A percentile compares a stretch with the other conserved stretches of the same genome.
Evolutionary conservation across 257 asterid genomes (phyloP).

Genomic region (Solanum acaule): DNA sequence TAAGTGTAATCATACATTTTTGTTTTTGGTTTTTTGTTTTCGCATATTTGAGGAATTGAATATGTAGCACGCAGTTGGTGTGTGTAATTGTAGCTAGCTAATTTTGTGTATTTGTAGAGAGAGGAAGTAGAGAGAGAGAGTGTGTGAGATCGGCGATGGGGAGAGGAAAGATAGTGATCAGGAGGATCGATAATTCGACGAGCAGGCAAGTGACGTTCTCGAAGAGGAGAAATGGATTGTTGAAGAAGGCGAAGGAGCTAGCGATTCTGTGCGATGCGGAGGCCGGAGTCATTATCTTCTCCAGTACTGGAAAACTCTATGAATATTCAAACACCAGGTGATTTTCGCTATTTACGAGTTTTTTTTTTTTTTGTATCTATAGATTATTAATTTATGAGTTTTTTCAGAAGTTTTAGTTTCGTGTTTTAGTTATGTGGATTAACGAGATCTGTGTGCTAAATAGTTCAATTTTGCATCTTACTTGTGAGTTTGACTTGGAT

Average conservation of each 20-base stretch:
- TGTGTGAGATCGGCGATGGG: conserved; percentile 22
- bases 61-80: not conserved
- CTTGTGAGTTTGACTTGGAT: not conserved
- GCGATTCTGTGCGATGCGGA: conserved; percentile 35
- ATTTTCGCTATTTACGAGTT: not conserved
- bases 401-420: not conserved
- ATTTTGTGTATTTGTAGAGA: not conserved
- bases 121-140: not conserved
- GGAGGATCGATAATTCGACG: conserved; percentile 40
- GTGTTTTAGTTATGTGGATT: not conserved
- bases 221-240: conserved; percentile 31
- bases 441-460: not conserved
- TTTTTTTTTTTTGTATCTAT: not conserved
- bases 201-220: conserved; percentile 42
- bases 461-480: not conserved
- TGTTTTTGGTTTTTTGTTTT: not conserved
- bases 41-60: not conserved
- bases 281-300: conserved; percentile 37
- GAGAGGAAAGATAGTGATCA: conserved; percentile 36
- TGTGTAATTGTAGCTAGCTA: not conserved
- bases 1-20: not conserved
- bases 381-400: not conserved
- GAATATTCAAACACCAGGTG: conserved; percentile 34
- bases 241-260: conserved; percentile 34
- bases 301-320: conserved; percentile 34